These are phyloP conservation scores for Dactylellina haptotyla DNA, from an alignment of 2,329 filamentous ascomycete genomes.

Conservation along the genomic window DNA sequence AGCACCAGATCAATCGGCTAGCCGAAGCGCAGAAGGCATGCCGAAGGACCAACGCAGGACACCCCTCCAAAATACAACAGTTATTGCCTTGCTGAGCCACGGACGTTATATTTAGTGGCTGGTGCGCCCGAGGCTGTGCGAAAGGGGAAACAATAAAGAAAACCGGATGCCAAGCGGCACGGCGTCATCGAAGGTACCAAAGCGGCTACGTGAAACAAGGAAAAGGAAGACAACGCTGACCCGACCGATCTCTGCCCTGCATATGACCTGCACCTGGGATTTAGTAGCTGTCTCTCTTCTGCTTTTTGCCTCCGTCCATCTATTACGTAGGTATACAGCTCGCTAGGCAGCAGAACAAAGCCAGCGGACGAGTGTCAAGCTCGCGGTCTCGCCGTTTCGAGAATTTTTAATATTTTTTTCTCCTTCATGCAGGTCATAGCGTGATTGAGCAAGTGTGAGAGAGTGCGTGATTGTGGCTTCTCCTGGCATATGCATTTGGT, in stretches of 20 bases:
- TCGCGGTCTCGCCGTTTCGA: slow-evolving; percentile 10
- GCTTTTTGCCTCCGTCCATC: not conserved
- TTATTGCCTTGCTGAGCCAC: too few species aligned
- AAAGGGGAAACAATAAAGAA: not conserved
- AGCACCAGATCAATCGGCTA: too few species aligned
- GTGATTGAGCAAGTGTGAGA: too few species aligned
- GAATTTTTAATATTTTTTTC: not conserved
- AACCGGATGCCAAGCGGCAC: not conserved
- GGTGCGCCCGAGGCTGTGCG: too few species aligned
- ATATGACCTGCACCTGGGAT: not conserved
- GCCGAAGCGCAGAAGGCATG: too few species aligned
- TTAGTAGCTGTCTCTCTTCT: too few species aligned
- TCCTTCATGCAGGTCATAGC: not conserved
- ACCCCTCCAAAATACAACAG: too few species aligned
- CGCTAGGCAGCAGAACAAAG: not conserved
- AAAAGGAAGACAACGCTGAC: not conserved
- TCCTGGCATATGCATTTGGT: not conserved
- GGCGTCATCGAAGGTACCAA: not conserved
- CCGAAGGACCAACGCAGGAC: too few species aligned
- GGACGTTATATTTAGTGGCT: too few species aligned
- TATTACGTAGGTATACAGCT: not conserved
- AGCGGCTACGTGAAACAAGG: slow-evolving; percentile 18
- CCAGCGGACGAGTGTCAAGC: not conserved
- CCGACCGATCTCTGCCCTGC: not conserved
- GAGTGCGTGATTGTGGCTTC: not conserved